Base-by-base conservation (phyloP, 1,139 yeast genomes). In the Torulaspora pretoriensis region DNA sequence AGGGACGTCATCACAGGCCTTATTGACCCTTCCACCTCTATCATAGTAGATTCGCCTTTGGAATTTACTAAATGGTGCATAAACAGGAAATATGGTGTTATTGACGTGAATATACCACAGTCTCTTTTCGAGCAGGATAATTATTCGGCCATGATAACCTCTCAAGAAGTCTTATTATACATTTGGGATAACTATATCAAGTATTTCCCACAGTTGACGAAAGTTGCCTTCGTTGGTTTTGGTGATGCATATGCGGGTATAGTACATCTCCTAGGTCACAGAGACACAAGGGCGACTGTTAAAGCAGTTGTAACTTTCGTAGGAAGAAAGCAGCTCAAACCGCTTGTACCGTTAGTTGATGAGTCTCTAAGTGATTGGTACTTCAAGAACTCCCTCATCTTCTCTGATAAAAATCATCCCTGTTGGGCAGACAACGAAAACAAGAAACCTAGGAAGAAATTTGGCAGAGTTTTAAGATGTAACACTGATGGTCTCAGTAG, bases 101-200 rank as follows among this genome's bases (percentile, higher is more conserved):
- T 92, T 29, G 98, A 94, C 63, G 75, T 92, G 33, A 83, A 83
- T 55, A 75, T 90, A 19, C 96, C 97, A 0, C 70, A 67, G 38
- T 55, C 64, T 1, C 46, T 60, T 2, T 52, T 53, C 10, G 65
- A 66, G 31, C 74, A 71, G 41, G 71, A 69, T 37, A 64, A 68
- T 29, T 82, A 81, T 56, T 80, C 80, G 51, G 81, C 87, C 14
- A 72, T 77, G 32, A 75, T 77, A 9, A 77, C 83, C 35, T 75
- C 95, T 0, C 95, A 88, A 61, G 96, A 89, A 59, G 72, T 85
- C 1, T 63, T 88, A 39, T 68, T 85, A 14, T 86, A 86, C 60
- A 60, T 92, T 16, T 92, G 97, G 97, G 97, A 92, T 63, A 87
- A 89, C 60, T 89, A 88, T 59, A 68, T 92, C 43, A 80, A 85